Base-by-base conservation (phyloP, 1,284 basidiomycete genomes). In the Neonothopanus nambi region DNA sequence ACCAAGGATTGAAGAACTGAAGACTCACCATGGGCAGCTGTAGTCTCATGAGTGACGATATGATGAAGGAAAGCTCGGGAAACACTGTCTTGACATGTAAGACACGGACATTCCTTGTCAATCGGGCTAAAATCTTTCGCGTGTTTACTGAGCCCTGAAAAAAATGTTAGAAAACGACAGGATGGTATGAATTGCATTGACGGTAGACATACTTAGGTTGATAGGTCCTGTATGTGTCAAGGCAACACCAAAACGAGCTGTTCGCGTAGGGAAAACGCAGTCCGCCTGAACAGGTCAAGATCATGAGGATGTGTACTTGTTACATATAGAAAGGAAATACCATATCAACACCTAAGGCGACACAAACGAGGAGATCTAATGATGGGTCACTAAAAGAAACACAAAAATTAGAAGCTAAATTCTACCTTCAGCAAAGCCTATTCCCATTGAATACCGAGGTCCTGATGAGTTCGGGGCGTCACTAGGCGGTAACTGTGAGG, bases 331-430 rank as follows among this genome's bases (percentile, higher is more conserved):
- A 21, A 28, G 23, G 20, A 15, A 21, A 20, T 59, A 89, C 91
- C 91, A 94, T 93, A 63, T 94, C 91, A 18, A 94, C 79, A 5
- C 91, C 91, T n/a, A 94, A 73, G 7, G 91, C 91, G 21, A 92
- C 86, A 63, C 91, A 93, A 12, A 94, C 90, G 40, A 94, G 71
- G 15, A 94, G 76, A 72, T 93, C 91, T 11, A 43, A 47, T 23
- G 30, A 36, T 15, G n/a, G n/a, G 13, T 30, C 43, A n/a, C 3
- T 92, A 54, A 9, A 11, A 8, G 2, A 21, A 54, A 37, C 43
- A 40, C 7, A 52, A 42, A 38, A 28, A 52, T 11, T 13, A 13
- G n/a, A 26, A 21, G 15, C n/a, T n/a, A 20, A 26, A 7, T 33
- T 41, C 48, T 59, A 88, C 90, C 91, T 81, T 94, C 91, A 17